Conservation (phyloP, 306 rosid species). For the Malus sieversii region DNA sequence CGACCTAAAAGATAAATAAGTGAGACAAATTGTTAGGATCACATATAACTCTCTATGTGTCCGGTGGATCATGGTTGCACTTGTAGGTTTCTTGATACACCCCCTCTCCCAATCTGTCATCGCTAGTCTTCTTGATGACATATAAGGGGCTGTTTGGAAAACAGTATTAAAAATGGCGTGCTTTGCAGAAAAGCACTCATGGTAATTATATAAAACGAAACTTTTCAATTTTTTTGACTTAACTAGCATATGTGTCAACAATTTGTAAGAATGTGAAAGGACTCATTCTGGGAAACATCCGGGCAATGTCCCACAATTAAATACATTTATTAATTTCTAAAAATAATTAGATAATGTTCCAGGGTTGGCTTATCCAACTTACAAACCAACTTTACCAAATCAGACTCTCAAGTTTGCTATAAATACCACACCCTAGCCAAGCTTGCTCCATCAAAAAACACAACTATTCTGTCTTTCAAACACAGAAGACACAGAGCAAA, state of each 20-base stretch:
- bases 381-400: background rate
- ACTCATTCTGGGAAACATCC: background rate
- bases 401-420: background rate
- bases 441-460: background rate
- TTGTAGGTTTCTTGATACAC: background rate
- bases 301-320: background rate
- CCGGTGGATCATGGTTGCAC: background rate
- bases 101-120: background rate
- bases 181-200: too few relatives aligned
- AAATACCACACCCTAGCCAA: background rate
- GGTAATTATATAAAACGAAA: too few relatives aligned
- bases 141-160: too few relatives aligned
- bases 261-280: too few relatives aligned
- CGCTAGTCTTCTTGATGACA: background rate
- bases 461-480: background rate
- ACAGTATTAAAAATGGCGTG: too few relatives aligned
- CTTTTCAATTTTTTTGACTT: too few relatives aligned
- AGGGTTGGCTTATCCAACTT: background rate
- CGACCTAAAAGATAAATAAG: too few relatives aligned
- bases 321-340: too few relatives aligned
- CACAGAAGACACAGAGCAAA: background rate
- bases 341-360: background rate
- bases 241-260: too few relatives aligned
- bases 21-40: too few relatives aligned
- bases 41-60: too few relatives aligned